phyloP scores from a whole-genome alignment of 1,284 basidiomycete species.

The Erythrobasidium hasegawianum region DNA sequence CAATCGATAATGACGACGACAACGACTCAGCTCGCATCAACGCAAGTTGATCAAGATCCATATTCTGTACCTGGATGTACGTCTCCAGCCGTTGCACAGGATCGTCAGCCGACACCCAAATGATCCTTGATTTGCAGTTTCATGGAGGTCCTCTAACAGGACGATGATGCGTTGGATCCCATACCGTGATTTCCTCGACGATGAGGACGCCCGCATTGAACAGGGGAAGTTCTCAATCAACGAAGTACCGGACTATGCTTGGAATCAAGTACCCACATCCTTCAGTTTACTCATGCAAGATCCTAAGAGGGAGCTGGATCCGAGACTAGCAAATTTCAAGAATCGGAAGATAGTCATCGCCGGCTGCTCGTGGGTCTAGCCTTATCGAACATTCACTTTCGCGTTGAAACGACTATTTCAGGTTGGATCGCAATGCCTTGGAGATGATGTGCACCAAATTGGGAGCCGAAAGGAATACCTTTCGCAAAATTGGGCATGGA shows the following conservation, averaged over 20 bases:
- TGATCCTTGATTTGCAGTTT: neutral
- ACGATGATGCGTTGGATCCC: slow-evolving; percentile 1
- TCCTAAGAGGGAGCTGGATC: neutral
- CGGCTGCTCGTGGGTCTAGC: neutral
- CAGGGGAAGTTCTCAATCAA: neutral
- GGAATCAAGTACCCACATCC: neutral
- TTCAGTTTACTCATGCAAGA: neutral
- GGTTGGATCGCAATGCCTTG: neutral
- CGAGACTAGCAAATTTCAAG: neutral
- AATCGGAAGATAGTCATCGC: neutral
- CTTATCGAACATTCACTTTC: neutral
- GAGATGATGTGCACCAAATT: slow-evolving; percentile 2
- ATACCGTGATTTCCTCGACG: neutral
- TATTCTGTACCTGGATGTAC: too few species aligned
- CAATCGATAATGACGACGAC: too few species aligned
- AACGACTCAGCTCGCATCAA: too few species aligned
- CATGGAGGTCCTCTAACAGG: neutral
- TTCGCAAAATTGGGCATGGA: neutral
- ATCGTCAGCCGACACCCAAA: too few species aligned
- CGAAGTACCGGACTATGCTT: neutral
- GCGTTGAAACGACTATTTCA: neutral
- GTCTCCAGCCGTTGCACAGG: too few species aligned
- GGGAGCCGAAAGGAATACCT: neutral
- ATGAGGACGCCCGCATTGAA: neutral
- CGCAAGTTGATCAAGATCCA: too few species aligned